phyloP scores from a whole-genome alignment of 306 rosid species.

The Astragalus membranaceus region DNA sequence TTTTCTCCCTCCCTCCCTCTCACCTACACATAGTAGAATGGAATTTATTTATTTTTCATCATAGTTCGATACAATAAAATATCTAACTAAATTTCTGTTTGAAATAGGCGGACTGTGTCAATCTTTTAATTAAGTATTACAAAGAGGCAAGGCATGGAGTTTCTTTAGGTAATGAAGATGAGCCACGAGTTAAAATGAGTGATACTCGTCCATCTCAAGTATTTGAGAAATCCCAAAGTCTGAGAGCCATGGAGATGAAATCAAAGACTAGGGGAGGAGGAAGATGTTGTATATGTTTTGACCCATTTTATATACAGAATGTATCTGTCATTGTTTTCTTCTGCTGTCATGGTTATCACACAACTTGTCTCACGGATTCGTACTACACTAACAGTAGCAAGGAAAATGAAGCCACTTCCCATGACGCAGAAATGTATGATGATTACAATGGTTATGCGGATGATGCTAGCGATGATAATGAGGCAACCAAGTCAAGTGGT shows the following conservation, averaged over 20 bases:
- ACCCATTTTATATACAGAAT: slow-evolving; percentile 74
- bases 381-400: slow-evolving; percentile 32
- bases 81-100: slow-evolving; percentile 24
- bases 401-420: slow-evolving; percentile 27
- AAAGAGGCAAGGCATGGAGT: slow-evolving; percentile 89
- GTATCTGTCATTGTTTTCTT: slow-evolving; percentile 81
- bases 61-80: not conserved
- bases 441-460: slow-evolving; percentile 44
- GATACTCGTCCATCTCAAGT: slow-evolving; percentile 42
- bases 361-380: slow-evolving; percentile 78
- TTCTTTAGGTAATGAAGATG: slow-evolving; percentile 67
- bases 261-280: slow-evolving; percentile 89
- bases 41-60: too few species aligned
- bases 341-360: slow-evolving; percentile 54
- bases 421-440: slow-evolving; percentile 29
- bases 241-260: slow-evolving; percentile 50
- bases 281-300: slow-evolving; percentile 97
- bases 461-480: slow-evolving; percentile 34
- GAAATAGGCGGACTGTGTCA: slow-evolving; percentile 82
- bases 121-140: slow-evolving; percentile 77
- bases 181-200: slow-evolving; percentile 47
- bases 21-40: not conserved
- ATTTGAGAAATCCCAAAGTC: slow-evolving; percentile 42
- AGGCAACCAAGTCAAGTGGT: slow-evolving; percentile 33
- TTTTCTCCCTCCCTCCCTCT: not conserved